Conservation (phyloP, 2,329 filamentous ascomycete genomes). For the Neonectria sp. region DNA sequence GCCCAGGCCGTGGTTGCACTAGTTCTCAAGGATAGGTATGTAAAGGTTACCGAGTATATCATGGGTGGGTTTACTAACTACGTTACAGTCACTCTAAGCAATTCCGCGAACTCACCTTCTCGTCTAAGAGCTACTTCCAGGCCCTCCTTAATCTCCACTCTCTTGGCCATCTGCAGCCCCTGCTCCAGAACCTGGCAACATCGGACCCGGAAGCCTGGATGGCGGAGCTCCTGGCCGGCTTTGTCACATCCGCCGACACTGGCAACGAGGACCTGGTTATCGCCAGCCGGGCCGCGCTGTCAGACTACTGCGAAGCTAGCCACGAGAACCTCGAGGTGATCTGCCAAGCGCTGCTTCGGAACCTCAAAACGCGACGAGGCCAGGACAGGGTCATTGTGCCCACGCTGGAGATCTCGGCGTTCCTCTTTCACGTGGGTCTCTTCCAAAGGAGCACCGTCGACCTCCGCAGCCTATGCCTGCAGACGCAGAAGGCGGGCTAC, state of each 20-base stretch:
- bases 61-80: conserved; percentile 39
- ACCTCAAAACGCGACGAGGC: conserved; percentile 67
- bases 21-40: conserved; percentile 63
- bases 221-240: conserved; percentile 73
- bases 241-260: conserved; percentile 82
- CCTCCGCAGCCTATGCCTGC: conserved; percentile 74
- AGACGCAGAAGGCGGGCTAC: conserved; percentile 84
- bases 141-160: conserved; percentile 65
- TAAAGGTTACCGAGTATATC: background rate
- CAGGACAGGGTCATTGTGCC: conserved; percentile 83
- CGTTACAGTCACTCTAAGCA: conserved; percentile 50
- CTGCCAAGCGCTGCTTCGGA: conserved; percentile 66
- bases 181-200: conserved; percentile 54
- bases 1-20: conserved; percentile 70
- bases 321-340: conserved; percentile 59
- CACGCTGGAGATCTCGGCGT: conserved; percentile 82
- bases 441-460: conserved; percentile 60
- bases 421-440: conserved; percentile 77
- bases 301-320: conserved; percentile 65
- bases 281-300: conserved; percentile 76
- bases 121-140: conserved; percentile 73
- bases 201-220: conserved; percentile 58
- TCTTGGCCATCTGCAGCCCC: conserved; percentile 53
- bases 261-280: conserved; percentile 83
- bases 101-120: conserved; percentile 64